Conservation (phyloP, 768 basidiomycete species). For the Xerocomus spinulosus region DNA sequence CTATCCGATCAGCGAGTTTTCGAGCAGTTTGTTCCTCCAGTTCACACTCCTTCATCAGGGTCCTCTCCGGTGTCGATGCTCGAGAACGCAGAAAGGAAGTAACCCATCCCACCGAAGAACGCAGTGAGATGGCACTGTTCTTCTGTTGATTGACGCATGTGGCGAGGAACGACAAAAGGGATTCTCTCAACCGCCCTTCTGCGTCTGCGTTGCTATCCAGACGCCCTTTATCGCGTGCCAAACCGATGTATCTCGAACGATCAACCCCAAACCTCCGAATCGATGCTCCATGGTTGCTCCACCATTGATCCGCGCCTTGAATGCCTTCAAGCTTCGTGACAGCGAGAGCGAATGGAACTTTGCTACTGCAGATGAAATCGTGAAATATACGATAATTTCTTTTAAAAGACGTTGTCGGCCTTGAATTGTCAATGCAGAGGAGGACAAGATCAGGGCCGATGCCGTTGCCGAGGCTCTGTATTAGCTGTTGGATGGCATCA, state of each 20-base stretch:
- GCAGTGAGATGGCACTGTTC: background rate
- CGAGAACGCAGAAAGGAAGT: slow-evolving; percentile 9
- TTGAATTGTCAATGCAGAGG: slow-evolving; percentile 28
- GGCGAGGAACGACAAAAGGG: slow-evolving; percentile 19
- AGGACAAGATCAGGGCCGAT: slow-evolving; percentile 29
- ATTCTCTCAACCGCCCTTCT: slow-evolving; percentile 24
- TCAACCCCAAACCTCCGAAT: slow-evolving; percentile 14
- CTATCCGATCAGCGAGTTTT: slow-evolving; percentile 16
- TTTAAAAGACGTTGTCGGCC: slow-evolving; percentile 22
- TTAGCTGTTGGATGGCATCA: slow-evolving; percentile 23
- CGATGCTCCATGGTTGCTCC: slow-evolving; percentile 21
- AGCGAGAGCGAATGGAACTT: slow-evolving; percentile 27
- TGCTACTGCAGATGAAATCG: slow-evolving; percentile 22
- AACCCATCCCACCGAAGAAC: slow-evolving; percentile 10
- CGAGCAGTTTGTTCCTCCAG: slow-evolving; percentile 19
- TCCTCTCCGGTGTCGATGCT: slow-evolving; percentile 7
- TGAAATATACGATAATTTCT: slow-evolving; percentile 28
- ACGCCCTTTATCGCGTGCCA: slow-evolving; percentile 26
- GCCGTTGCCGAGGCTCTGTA: slow-evolving; percentile 26
- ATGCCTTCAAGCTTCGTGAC: slow-evolving; percentile 29
- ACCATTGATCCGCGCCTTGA: slow-evolving; percentile 32
- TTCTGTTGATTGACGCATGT: slow-evolving; percentile 12
- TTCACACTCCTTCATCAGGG: slow-evolving; percentile 16
- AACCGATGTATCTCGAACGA: slow-evolving; percentile 30
- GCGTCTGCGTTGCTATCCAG: slow-evolving; percentile 15